A percentile compares a stretch with the other conserved stretches of the same genome.
These are phyloP conservation scores for Tolypocladium ovalisporum DNA, from an alignment of 2,329 filamentous ascomycete genomes.

Conservation along the genomic window DNA sequence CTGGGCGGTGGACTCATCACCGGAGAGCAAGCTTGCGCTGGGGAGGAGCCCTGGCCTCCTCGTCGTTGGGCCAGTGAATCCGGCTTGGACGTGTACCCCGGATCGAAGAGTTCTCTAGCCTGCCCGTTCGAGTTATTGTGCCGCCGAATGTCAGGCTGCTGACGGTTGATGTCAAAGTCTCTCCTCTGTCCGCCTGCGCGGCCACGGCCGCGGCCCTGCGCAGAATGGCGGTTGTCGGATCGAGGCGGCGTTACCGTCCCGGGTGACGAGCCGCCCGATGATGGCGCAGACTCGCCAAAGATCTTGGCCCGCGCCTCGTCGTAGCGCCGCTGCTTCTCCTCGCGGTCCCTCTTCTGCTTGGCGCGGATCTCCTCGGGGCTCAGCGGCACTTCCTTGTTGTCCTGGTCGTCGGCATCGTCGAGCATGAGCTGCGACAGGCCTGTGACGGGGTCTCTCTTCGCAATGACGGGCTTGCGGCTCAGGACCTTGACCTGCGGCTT, in stretches of 20 bases:
- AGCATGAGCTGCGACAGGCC: constrained; percentile 34
- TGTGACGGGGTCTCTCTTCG: constrained; percentile 43
- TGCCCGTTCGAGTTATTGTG: constrained; percentile 15
- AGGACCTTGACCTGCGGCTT: constrained; percentile 78
- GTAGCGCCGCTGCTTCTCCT: constrained; percentile 85
- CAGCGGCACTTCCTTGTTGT: constrained; percentile 50
- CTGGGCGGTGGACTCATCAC: constrained; percentile 31
- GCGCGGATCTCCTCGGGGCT: constrained; percentile 68
- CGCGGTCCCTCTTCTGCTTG: constrained; percentile 67
- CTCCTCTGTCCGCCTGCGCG: constrained; percentile 24
- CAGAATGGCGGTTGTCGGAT: constrained; percentile 19
- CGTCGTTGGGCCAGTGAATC: constrained; percentile 36
- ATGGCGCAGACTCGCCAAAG: constrained; percentile 54
- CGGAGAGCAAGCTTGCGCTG: too few species aligned
- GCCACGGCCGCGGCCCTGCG: constrained; percentile 36
- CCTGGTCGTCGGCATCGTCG: constrained; percentile 47
- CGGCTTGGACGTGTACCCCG: constrained; percentile 56
- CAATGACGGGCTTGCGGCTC: constrained; percentile 65
- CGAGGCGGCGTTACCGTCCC: constrained; percentile 49
- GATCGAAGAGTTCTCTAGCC: constrained; percentile 64
- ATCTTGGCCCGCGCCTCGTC: constrained; percentile 81
- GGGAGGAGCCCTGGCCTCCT: constrained; percentile 27
- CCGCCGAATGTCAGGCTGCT: constrained; percentile 5
- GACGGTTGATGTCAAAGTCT: constrained; percentile 5
- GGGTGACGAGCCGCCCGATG: constrained; percentile 50